Conservation (phyloP, 805 yeast genomes). For the Isabelozyma heimii region DNA sequence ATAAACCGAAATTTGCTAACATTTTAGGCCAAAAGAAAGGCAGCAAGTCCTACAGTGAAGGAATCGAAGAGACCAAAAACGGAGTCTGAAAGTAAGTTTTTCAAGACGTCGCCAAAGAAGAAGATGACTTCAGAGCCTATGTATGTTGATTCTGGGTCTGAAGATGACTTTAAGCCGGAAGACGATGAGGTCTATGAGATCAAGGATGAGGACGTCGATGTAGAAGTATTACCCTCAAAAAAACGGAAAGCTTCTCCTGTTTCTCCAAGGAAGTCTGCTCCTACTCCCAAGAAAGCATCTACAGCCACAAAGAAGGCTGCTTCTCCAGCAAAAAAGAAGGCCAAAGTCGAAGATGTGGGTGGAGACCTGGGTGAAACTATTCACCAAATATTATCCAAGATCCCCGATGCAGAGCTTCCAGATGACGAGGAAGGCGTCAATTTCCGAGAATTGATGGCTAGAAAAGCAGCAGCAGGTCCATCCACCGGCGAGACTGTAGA, state of each 20-base stretch:
- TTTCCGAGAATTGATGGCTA: slow-evolving; percentile 27
- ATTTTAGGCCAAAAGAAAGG: not conserved
- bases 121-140: not conserved
- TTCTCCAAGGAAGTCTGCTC: not conserved
- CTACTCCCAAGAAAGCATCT: slow-evolving; percentile 4
- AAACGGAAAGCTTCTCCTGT: slow-evolving; percentile 1
- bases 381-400: slow-evolving; percentile 53
- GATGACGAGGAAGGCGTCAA: slow-evolving; percentile 51
- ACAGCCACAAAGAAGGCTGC: not conserved
- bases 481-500: slow-evolving; percentile 37
- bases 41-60: not conserved
- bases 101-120: not conserved
- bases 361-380: slow-evolving; percentile 36
- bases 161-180: slow-evolving; percentile 1
- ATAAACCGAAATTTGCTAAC: not conserved
- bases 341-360: slow-evolving; percentile 1
- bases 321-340: slow-evolving; percentile 1
- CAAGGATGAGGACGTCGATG: slow-evolving; percentile 13
- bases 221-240: slow-evolving; percentile 1
- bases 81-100: slow-evolving; percentile 1
- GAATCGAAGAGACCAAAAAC: not conserved
- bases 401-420: slow-evolving; percentile 74
- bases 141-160: slow-evolving; percentile 4
- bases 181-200: slow-evolving; percentile 24
- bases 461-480: slow-evolving; percentile 45